phyloP scores from a whole-genome alignment of 1,284 basidiomycete genomes.

The Neonothopanus nambi region DNA sequence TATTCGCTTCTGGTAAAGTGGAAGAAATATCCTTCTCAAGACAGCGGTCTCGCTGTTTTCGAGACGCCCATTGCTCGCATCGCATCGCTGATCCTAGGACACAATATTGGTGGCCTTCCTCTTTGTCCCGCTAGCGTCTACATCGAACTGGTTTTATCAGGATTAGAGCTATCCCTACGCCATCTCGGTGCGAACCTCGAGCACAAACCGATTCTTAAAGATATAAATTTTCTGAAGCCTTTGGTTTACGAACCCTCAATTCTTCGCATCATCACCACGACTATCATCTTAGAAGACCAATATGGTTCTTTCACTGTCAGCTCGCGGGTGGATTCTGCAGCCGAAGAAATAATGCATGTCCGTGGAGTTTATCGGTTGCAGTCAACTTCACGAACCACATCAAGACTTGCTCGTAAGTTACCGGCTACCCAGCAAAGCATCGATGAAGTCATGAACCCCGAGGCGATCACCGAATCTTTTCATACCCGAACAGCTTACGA shows the following conservation, averaged over 20 bases:
- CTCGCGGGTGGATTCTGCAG: conserved; percentile 34
- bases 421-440: conserved; percentile 38
- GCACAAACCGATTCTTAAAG: conserved; percentile 39
- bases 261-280: conserved; percentile 37
- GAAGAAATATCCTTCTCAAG: conserved; percentile 40
- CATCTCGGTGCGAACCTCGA: conserved; percentile 30
- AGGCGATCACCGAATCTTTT: conserved; percentile 44
- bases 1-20: conserved; percentile 45
- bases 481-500: conserved; percentile 61
- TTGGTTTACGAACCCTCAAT: conserved; percentile 47
- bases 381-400: conserved; percentile 28
- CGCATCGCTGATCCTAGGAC: conserved; percentile 51
- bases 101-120: conserved; percentile 54
- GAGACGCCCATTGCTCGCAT: conserved; percentile 51
- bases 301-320: conserved; percentile 47
- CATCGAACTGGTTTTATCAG: conserved; percentile 53
- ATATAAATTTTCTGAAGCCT: conserved; percentile 52
- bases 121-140: conserved; percentile 74
- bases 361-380: conserved; percentile 46
- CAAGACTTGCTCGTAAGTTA: conserved; percentile 40
- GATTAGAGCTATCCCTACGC: conserved; percentile 36
- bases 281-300: conserved; percentile 39
- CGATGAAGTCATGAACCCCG: conserved; percentile 29
- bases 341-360: conserved; percentile 44
- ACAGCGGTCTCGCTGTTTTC: conserved; percentile 48